These are phyloP conservation scores for Fraxinus anomala DNA, from an alignment of 257 asterid species.

Conservation along the genomic window DNA sequence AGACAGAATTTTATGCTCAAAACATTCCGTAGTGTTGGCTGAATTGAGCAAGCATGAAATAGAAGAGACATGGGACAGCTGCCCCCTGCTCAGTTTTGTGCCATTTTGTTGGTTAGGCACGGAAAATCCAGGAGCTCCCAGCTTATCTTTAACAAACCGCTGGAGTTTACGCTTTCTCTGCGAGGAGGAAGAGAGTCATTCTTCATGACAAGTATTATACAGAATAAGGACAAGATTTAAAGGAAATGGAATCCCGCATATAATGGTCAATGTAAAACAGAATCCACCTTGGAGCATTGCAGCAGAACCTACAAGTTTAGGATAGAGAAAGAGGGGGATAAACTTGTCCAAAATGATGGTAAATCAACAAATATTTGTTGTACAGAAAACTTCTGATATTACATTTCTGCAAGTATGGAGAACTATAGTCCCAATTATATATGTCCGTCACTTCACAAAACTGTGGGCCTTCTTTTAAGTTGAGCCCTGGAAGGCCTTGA, in stretches of 20 bases:
- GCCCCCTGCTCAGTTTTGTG: conserved; percentile 42
- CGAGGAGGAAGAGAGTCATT: conserved; percentile 19
- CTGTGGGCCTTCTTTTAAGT: not conserved
- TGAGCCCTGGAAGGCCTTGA: not conserved
- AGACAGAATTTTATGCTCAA: conserved; percentile 32
- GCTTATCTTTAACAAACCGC: conserved; percentile 51
- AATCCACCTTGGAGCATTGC: not conserved
- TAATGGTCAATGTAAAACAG: not conserved
- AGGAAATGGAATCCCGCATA: not conserved
- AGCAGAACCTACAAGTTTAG: not conserved
- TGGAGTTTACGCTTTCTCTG: conserved; percentile 78
- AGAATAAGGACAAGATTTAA: not conserved
- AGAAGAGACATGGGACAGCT: conserved; percentile 52
- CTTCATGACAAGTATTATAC: not conserved
- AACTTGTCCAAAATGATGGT: not conserved
- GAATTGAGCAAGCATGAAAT: conserved; percentile 56
- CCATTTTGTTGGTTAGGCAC: conserved; percentile 37
- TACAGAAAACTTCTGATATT: not conserved
- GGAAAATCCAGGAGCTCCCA: conserved; percentile 41
- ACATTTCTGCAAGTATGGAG: not conserved
- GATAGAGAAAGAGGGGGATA: not conserved
- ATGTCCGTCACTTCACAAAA: not conserved
- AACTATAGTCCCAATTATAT: not conserved
- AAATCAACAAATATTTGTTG: not conserved
- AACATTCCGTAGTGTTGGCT: conserved; percentile 38